phyloP scores from a whole-genome alignment of 2,329 filamentous ascomycete genomes.

The Phaeosphaeria sp. region DNA sequence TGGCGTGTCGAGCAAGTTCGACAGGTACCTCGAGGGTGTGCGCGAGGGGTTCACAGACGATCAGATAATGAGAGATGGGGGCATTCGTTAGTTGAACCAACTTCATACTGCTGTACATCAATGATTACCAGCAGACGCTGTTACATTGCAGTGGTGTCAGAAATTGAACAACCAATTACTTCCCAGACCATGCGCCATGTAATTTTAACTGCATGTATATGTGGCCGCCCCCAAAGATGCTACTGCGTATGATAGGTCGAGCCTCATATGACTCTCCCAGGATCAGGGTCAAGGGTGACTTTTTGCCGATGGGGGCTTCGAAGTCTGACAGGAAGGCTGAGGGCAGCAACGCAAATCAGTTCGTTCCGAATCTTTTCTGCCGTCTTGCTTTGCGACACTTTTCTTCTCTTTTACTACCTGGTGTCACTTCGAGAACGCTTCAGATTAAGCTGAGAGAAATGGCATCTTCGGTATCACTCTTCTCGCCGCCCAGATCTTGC shows the following conservation, averaged over 20 bases:
- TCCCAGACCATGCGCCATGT: background rate
- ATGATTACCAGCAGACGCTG: background rate
- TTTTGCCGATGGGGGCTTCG: background rate
- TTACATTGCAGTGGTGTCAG: background rate
- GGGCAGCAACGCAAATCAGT: background rate
- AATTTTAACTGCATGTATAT: background rate
- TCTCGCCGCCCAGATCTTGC: background rate
- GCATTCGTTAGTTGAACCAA: background rate
- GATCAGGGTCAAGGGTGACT: background rate
- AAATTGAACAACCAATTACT: background rate
- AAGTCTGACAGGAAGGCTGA: background rate
- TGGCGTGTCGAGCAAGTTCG: conserved; percentile 15
- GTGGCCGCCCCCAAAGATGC: background rate
- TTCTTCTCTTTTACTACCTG: background rate
- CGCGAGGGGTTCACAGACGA: conserved; percentile 15
- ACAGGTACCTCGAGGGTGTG: conserved; percentile 11
- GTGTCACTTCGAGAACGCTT: background rate
- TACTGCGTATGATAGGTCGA: background rate
- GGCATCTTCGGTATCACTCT: background rate
- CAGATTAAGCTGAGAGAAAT: background rate
- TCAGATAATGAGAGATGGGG: conserved; percentile 1
- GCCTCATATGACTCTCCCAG: background rate
- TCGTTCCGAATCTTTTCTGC: background rate
- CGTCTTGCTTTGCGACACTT: background rate
- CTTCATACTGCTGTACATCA: background rate